Conservation (phyloP, 495 filamentous ascomycete genomes). For the Beverwykella pulmonaria region DNA sequence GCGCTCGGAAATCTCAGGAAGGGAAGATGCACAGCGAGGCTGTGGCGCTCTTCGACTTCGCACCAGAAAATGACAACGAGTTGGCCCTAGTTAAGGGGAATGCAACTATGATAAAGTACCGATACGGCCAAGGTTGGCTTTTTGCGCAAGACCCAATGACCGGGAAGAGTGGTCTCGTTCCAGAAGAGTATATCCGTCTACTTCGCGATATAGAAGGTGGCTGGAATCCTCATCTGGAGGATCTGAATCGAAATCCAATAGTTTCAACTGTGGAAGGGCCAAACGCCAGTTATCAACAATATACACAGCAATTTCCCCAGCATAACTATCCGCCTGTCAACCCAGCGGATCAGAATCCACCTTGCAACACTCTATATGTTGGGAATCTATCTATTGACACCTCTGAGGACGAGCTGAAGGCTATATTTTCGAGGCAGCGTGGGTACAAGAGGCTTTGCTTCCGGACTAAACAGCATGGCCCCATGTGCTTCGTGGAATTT, state of each 20-base stretch:
- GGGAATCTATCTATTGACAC: slow-evolving; percentile 94
- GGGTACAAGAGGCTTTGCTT: slow-evolving; percentile 97
- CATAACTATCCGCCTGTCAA: slow-evolving; percentile 87
- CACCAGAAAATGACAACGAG: slow-evolving; percentile 93
- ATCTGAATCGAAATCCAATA: too few species aligned
- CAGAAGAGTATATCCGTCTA: slow-evolving; percentile 93
- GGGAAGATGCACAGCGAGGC: slow-evolving; percentile 65
- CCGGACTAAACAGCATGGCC: slow-evolving; percentile 96
- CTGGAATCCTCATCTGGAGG: too few species aligned
- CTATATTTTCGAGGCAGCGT: slow-evolving; percentile 89
- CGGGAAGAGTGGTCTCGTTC: slow-evolving; percentile 83
- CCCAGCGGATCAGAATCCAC: slow-evolving; percentile 94
- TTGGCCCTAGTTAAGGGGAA: slow-evolving; percentile 91
- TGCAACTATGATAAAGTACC: slow-evolving; percentile 91
- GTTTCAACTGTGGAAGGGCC: too few species aligned
- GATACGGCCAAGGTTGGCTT: slow-evolving; percentile 95
- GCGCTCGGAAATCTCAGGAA: too few species aligned
- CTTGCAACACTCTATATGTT: slow-evolving; percentile 97
- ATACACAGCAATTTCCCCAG: slow-evolving; percentile 61
- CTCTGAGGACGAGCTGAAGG: slow-evolving; percentile 94
- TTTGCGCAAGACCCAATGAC: slow-evolving; percentile 94
- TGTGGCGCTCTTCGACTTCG: slow-evolving; percentile 92
- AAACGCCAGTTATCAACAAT: slow-evolving; percentile 60
- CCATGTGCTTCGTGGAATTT: slow-evolving; percentile 99
- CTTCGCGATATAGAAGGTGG: slow-evolving; percentile 90